phyloP scores from a whole-genome alignment of 139 green algal species.

The Auxenochlorella protothecoides region DNA sequence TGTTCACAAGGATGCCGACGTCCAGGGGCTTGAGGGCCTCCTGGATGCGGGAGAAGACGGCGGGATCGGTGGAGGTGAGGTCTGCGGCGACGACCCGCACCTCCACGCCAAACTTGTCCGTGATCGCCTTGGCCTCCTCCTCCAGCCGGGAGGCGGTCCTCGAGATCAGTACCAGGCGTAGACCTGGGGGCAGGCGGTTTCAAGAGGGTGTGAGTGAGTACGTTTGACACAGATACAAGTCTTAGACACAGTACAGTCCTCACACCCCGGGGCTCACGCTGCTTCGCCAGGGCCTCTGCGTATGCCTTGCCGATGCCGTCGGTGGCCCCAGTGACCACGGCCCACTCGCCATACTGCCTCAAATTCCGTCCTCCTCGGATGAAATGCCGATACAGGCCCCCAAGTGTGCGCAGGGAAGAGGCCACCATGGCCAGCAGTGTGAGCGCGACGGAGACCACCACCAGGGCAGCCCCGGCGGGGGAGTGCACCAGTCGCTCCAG shows the following conservation, averaged over 20 bases:
- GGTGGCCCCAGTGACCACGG: constrained; percentile 68
- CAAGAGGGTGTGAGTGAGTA: neutral
- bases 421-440: too few relatives aligned
- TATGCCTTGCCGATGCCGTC: constrained; percentile 74
- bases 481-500: too few relatives aligned
- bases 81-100: constrained; percentile 29
- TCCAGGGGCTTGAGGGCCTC: constrained; percentile 30
- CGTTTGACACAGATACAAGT: neutral
- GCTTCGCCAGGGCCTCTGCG: constrained; percentile 32
- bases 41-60: constrained; percentile 12
- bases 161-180: constrained; percentile 68
- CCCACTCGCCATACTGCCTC: constrained; percentile 36
- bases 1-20: constrained; percentile 80
- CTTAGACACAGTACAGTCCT: too few relatives aligned
- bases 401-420: too few relatives aligned
- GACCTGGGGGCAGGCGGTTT: constrained; percentile 14
- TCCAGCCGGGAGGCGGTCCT: constrained; percentile 56
- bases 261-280: too few relatives aligned
- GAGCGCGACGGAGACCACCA: too few relatives aligned
- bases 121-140: constrained; percentile 29
- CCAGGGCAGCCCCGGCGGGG: too few relatives aligned
- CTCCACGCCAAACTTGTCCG: constrained; percentile 39
- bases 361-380: constrained; percentile 48
- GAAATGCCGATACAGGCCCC: constrained; percentile 29
- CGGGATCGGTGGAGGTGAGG: constrained; percentile 24